Conservation (phyloP, 2,329 filamentous ascomycete species). For the Taxawa tesnikishii region DNA sequence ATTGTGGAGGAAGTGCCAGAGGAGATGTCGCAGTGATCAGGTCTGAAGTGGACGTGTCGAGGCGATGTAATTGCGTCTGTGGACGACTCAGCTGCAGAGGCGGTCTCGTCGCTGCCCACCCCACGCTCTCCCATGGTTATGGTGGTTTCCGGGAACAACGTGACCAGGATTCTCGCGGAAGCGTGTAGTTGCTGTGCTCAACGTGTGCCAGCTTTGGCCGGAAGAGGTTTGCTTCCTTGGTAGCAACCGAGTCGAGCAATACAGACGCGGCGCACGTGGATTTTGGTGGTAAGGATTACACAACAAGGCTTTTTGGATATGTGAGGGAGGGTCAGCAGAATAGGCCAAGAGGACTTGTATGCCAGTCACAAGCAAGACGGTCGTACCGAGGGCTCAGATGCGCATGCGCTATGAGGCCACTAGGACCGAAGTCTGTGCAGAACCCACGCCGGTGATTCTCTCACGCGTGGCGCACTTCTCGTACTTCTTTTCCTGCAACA, state of each 20-base stretch:
- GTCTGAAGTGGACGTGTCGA: constrained; percentile 21
- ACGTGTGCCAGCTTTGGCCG: too few relatives aligned
- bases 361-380: too few relatives aligned
- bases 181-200: too few relatives aligned
- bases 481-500: too few relatives aligned
- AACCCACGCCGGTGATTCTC: neutral
- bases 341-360: too few relatives aligned
- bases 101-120: neutral
- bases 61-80: constrained; percentile 13
- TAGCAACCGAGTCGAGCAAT: too few relatives aligned
- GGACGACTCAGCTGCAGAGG: neutral
- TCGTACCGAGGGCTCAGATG: neutral
- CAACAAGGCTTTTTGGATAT: too few relatives aligned
- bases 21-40: constrained; percentile 14
- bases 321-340: neutral
- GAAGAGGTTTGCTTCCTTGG: too few relatives aligned
- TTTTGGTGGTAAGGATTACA: neutral
- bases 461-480: neutral
- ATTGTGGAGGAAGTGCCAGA: constrained; percentile 27
- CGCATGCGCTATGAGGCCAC: too few relatives aligned
- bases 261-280: neutral
- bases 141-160: too few relatives aligned
- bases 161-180: too few relatives aligned
- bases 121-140: neutral
- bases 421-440: neutral